phyloP scores from a whole-genome alignment of 495 filamentous ascomycete genomes.

The Aspergillus indologenus region DNA sequence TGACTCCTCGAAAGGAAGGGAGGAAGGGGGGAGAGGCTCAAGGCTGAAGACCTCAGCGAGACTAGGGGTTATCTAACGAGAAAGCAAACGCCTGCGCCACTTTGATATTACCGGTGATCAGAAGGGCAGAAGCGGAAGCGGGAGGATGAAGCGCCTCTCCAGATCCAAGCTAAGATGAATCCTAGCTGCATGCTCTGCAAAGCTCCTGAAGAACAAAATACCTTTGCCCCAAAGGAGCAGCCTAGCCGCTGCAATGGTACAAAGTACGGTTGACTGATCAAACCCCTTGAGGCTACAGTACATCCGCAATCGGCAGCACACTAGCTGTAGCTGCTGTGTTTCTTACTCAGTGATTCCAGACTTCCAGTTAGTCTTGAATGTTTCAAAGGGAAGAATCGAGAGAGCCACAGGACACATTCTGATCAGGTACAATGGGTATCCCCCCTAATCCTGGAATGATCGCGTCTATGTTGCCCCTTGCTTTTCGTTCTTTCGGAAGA shows the following conservation, averaged over 20 bases:
- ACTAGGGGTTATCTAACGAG: background rate
- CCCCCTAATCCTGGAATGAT: background rate
- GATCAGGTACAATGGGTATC: background rate
- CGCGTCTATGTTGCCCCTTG: constrained; percentile 3
- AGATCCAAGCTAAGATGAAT: background rate
- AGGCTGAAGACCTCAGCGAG: background rate
- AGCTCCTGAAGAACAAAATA: background rate
- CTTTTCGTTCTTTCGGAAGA: constrained; percentile 10
- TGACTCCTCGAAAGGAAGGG: background rate
- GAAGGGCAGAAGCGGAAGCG: background rate
- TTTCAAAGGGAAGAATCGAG: background rate
- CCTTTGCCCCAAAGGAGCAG: background rate
- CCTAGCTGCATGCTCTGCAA: background rate
- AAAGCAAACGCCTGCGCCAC: background rate
- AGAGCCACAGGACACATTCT: background rate
- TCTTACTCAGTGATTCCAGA: no score
- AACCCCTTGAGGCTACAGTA: background rate
- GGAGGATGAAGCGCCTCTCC: background rate
- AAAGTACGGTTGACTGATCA: background rate
- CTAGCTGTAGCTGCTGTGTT: no score
- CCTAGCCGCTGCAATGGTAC: background rate
- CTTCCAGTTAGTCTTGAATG: background rate
- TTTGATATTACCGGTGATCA: background rate
- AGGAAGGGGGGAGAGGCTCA: background rate
- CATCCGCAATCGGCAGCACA: no score